Base-by-base conservation (phyloP, 352 stramenopile genomes). In the Detonula confervacea region DNA sequence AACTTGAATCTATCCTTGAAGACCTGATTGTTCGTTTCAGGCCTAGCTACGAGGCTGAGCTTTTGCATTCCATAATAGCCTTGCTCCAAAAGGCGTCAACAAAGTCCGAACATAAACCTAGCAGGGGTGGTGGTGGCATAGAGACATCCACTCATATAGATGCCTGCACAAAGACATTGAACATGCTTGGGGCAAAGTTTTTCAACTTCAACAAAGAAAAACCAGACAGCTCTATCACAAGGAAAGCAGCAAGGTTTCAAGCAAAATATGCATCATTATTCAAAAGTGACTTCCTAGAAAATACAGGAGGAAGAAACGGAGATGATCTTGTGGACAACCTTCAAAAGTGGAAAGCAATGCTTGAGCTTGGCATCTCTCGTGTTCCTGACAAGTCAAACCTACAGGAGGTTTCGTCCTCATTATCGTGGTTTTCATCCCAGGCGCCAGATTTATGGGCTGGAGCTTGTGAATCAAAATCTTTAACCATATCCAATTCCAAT, bases 21-120 rank as follows among this genome's bases (percentile, higher is more conserved):
- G 97, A 99, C 77, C 94, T 99, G 76, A 99, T 99, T 80, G 96
- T 97, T 3, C 96, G 96, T 44, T 99, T 99, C 76, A 95, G 97
- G 0, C 96, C 96, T 14, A 97, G 97, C 60, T 97, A 97, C 3
- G 96, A 98, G 83, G 96, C 99, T 81, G 97, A 99, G 81, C 90
- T 99, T 64, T 88, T 99, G 14, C 97, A 95, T 3, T 97, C 96
- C 1, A 96, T 99, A 24, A 94, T 97, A 63, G 96, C 96, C 56
- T 87, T 99, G 47, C 81, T 98, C n/a, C 89, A 98, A 64, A 98
- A 90, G 42, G 82, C 75, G 49, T 80, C 87, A 51, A 60, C 79
- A 95, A 89, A 98, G 92, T 61, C 96, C 96, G 62, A 87, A 69
- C 56, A 64, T 22, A 78, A 61, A 57, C 37, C 20, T 14, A 84